phyloP scores from a whole-genome alignment of 345 rosid species.

The Ceriops zippeliana region DNA sequence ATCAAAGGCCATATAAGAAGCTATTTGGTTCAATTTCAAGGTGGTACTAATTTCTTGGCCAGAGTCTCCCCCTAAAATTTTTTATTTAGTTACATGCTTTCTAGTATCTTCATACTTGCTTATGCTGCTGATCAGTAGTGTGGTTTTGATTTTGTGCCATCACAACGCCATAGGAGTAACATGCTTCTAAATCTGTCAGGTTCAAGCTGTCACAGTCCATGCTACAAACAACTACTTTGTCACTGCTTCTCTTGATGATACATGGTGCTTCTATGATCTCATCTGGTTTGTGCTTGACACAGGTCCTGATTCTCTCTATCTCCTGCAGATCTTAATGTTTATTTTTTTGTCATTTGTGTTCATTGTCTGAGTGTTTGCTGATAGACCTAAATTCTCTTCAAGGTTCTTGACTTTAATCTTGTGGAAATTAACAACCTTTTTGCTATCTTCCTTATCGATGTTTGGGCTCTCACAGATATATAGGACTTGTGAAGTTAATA shows the following conservation, averaged over 20 bases:
- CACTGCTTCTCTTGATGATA: conserved; percentile 85
- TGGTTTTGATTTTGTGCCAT: background rate
- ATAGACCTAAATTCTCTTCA: no score
- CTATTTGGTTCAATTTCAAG: background rate
- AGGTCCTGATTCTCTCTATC: conserved; percentile 43
- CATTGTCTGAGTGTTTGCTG: no score
- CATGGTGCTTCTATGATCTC: conserved; percentile 97
- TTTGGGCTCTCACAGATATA: no score
- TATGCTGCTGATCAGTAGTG: background rate
- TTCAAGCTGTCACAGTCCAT: conserved; percentile 93
- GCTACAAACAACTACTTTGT: conserved; percentile 94
- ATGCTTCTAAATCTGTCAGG: conserved; percentile 43
- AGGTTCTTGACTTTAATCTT: no score
- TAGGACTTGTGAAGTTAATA: no score
- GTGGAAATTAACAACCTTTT: no score
- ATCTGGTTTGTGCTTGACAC: conserved; percentile 78
- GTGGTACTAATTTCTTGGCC: background rate
- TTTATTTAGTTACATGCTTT: background rate
- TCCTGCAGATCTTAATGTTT: background rate
- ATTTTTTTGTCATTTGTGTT: background rate
- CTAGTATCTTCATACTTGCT: background rate
- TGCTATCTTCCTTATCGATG: no score
- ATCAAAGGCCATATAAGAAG: background rate
- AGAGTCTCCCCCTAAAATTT: background rate
- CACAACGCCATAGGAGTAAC: background rate